Percentiles rank a stretch among this genome's conserved stretches.
Evolutionary conservation across 2,329 filamentous ascomycete species (phyloP).

Genomic region (Beauveria caledonica): DNA sequence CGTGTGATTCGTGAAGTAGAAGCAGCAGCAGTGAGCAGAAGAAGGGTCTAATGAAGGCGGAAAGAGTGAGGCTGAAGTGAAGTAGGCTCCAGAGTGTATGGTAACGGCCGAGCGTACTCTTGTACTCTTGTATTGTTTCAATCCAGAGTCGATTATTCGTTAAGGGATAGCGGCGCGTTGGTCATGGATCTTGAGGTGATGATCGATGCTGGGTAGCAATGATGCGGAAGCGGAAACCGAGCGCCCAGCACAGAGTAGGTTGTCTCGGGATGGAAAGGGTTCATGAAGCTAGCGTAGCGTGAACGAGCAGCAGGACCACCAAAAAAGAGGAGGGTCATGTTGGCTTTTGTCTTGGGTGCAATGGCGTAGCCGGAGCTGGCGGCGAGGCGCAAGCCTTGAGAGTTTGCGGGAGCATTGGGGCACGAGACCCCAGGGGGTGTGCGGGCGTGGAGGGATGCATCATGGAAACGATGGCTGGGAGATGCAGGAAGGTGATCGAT

Average conservation of each 20-base stretch:
- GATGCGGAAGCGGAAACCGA: background rate
- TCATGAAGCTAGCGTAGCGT: background rate
- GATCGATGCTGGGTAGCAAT: background rate
- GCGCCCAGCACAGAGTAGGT: background rate
- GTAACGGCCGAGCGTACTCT: too few species aligned
- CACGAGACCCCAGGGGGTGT: background rate
- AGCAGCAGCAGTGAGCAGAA: too few species aligned
- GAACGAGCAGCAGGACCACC: too few species aligned
- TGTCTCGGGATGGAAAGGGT: background rate
- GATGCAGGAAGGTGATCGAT: constrained; percentile 1
- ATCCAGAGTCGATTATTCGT: background rate
- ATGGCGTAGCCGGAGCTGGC: background rate
- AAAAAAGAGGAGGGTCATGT: background rate
- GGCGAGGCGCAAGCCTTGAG: background rate
- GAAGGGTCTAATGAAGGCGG: too few species aligned
- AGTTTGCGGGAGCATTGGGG: background rate
- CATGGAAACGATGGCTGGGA: background rate
- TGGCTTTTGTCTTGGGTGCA: constrained; percentile 1
- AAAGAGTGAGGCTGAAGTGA: background rate
- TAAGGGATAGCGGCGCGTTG: background rate
- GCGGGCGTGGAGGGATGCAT: background rate
- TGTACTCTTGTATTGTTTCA: too few species aligned
- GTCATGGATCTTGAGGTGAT: background rate
- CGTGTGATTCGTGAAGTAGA: too few species aligned
- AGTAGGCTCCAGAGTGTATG: background rate